Base-by-base conservation (phyloP, 805 yeast species). In the Ogataea nitratoaversa region DNA sequence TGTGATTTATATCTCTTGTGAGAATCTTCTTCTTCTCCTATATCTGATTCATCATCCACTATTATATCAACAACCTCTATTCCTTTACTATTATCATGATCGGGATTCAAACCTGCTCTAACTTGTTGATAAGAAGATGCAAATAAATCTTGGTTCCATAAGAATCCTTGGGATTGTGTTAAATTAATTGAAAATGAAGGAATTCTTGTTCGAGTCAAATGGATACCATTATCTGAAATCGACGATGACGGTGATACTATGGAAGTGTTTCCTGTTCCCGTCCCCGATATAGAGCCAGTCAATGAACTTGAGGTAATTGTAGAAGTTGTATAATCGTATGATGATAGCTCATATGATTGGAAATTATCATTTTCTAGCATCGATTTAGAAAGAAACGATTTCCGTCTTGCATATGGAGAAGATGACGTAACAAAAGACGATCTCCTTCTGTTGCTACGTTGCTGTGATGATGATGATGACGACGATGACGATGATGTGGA, bases 81-180 rank as follows among this genome's bases (percentile, higher is more conserved):
- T 8, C 49, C 35, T 12, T 41, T 38, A 4, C 47, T 32, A n/a
- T 49, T 49, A 27, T 47, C 50, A 24, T 48, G 47, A 30, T 48
- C 50, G n/a, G 54, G 53, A 18, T 46, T 40, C n/a, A 56, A 40
- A 0, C 63, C 62, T 1, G 70, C 71, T 34, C 69, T 59, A 33
- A 60, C 63, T 42, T 83, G 90, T 52, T 81, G 85, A 56, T 78
- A 79, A 22, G 81, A 79, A 2, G 81, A 68, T 2, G 88, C 90
- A 68, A 82, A 84, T 34, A 82, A 61, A 51, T 83, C 90, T 53
- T 83, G 90, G 56, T 84, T 83, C 76, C 87, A 84, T 2, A 75
- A 60, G 51, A 83, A 84, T 3, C 93, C 93, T 54, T 84, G 90
- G 24, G 82, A 73, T 51, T 82, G 84, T 19, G 67, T 69, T 30